phyloP scores from a whole-genome alignment of 1,139 yeast genomes.

The Magnusiomyces fungicola region DNA sequence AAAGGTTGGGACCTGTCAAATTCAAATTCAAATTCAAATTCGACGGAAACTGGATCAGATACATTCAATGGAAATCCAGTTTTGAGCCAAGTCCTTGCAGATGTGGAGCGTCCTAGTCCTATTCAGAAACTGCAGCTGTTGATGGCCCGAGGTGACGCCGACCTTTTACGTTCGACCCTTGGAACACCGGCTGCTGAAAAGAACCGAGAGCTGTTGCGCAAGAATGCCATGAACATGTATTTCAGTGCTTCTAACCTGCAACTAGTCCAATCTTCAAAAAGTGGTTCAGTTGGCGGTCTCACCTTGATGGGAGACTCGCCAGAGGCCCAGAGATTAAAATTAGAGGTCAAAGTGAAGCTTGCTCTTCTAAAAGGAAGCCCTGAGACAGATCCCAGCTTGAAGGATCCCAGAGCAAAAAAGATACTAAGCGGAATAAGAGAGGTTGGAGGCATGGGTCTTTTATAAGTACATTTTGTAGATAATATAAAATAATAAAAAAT shows the following conservation, averaged over 20 bases:
- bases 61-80: no score
- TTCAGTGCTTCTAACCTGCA: conserved; percentile 18
- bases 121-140: conserved; percentile 16
- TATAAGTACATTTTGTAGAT: no score
- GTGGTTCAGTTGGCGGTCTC: not conserved
- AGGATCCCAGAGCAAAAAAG: not conserved
- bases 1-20: conserved; percentile 11
- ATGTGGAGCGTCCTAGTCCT: conserved; percentile 10
- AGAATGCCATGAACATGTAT: conserved; percentile 23
- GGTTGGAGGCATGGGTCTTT: not conserved
- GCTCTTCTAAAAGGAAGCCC: not conserved
- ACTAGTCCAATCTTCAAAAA: not conserved
- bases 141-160: conserved; percentile 25
- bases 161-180: conserved; percentile 21
- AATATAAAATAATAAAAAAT: no score
- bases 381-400: conserved; percentile 12
- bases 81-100: no score
- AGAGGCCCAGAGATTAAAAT: not conserved
- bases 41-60: no score
- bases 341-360: not conserved
- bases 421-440: not conserved
- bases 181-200: conserved; percentile 19
- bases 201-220: conserved; percentile 18
- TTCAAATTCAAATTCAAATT: no score
- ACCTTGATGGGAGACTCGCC: conserved; percentile 2